Conservation (phyloP, 352 stramenopile species). For the Phytopythium delawarense region DNA sequence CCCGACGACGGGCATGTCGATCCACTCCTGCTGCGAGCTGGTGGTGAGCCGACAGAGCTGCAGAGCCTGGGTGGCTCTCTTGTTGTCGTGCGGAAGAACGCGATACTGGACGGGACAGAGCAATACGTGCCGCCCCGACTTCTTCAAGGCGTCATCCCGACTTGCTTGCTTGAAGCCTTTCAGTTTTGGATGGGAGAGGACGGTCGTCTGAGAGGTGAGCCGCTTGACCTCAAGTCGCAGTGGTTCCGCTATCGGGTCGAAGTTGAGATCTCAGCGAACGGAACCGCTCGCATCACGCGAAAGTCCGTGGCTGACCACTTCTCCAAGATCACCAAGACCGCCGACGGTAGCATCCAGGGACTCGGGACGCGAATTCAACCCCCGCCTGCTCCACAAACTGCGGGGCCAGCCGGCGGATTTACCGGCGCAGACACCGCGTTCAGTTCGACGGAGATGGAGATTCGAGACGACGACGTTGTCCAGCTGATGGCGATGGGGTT, state of each 20-base stretch:
- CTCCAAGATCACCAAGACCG: slow-evolving; percentile 38
- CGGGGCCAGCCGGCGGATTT: not conserved
- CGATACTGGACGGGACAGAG: slow-evolving; percentile 64
- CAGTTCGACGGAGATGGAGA: slow-evolving; percentile 20
- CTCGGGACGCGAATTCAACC: slow-evolving; percentile 25
- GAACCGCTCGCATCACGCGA: slow-evolving; percentile 45
- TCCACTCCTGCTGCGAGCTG: slow-evolving; percentile 50
- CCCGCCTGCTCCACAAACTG: slow-evolving; percentile 33
- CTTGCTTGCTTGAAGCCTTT: slow-evolving; percentile 94
- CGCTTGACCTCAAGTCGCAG: slow-evolving; percentile 79
- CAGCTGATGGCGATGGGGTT: slow-evolving; percentile 89
- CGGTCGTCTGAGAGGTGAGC: slow-evolving; percentile 93
- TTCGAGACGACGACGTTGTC: slow-evolving; percentile 80
- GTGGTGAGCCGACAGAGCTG: slow-evolving; percentile 61
- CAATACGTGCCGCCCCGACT: slow-evolving; percentile 91
- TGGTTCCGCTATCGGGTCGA: slow-evolving; percentile 87
- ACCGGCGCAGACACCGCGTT: not conserved
- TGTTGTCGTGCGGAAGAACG: slow-evolving; percentile 83
- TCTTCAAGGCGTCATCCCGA: slow-evolving; percentile 92
- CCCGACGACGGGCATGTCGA: slow-evolving; percentile 58
- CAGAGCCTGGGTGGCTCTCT: slow-evolving; percentile 78
- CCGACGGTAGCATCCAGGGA: slow-evolving; percentile 16
- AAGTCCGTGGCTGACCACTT: slow-evolving; percentile 70
- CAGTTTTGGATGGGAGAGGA: slow-evolving; percentile 97
- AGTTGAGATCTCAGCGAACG: slow-evolving; percentile 45